Evolutionary conservation across 768 basidiomycete species (phyloP), one percentile per base, ranked within the genome.

Genomic region (Pleurotus djamor): DNA sequence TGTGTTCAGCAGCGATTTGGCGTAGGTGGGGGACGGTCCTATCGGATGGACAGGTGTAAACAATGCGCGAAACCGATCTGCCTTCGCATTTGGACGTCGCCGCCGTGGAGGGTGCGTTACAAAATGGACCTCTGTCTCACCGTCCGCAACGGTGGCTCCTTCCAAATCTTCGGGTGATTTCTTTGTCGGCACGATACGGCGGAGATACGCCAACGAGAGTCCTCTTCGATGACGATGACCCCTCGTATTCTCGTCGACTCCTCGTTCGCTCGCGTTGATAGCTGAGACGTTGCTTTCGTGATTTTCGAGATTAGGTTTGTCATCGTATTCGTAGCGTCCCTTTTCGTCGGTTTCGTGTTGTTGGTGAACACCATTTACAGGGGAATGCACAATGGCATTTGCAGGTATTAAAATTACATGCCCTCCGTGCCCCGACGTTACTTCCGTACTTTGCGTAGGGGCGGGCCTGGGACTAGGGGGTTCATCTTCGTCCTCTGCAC

Each of bases 401-500:
- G 47, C 16, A n/a, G 57, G 48, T 41, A 38, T 17, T 13, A 14
- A n/a, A n/a, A 4, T 37, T 45, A 6, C 33, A 43, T 50, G 59
- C 50, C 49, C 60, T n/a, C 17, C 55, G 37, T 48, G 32, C 41
- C 16, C 34, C n/a, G 47, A 34, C 43, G 59, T 63, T 61, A 76
- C 67, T 75, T 77, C 61, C 73, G 70, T 28, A 64, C 67, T 38
- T 69, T 71, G 32, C 69, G 60, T 62, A 28, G 67, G 62, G 65
- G 48, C 60, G 56, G 65, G 65, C 64, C 72, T 70, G 73, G 72
- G 75, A 76, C 74, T 75, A 75, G 76, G 75, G 64, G 75, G 76
- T 69, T 76, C 74, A 43, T 78, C 75, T 60, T 76, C 75, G 60
- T 78, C 76, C 73, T 78, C 76, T 60, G 68, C 63, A 67, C 71